phyloP scores from a whole-genome alignment of 306 rosid species.

The Urtica urens region DNA sequence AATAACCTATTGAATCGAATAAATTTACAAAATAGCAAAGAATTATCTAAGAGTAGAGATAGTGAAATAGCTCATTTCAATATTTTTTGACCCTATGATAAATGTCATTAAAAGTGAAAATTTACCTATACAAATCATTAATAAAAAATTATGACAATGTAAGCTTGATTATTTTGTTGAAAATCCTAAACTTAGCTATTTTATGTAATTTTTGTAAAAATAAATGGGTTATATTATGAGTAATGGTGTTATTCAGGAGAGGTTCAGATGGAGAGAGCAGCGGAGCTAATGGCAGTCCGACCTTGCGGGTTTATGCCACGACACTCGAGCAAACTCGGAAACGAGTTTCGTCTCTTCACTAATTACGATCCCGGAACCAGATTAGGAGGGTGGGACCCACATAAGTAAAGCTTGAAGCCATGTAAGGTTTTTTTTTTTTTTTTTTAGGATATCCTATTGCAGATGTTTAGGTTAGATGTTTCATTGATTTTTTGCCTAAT shows the following conservation, averaged over 20 bases:
- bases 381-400: slow-evolving; percentile 64
- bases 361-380: slow-evolving; percentile 74
- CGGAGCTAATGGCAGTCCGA: slow-evolving; percentile 65
- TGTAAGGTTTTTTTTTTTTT: too few species aligned
- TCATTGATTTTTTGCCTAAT: too few species aligned
- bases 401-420: slow-evolving; percentile 21
- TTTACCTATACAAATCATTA: neutral
- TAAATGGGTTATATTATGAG: neutral
- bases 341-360: slow-evolving; percentile 76
- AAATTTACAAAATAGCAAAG: too few species aligned
- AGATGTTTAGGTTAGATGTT: too few species aligned
- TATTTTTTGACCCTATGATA: too few species aligned
- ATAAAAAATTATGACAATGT: neutral
- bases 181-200: too few species aligned
- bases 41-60: too few species aligned
- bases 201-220: neutral
- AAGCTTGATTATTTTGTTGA: neutral
- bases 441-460: too few species aligned
- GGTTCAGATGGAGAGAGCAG: slow-evolving; percentile 80
- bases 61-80: too few species aligned
- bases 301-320: slow-evolving; percentile 79
- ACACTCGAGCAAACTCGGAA: slow-evolving; percentile 77
- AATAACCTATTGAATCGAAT: too few species aligned
- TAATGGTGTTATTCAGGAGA: slow-evolving; percentile 42
- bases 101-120: too few species aligned